Percentiles rank a stretch among this genome's conserved stretches.
Conservation (phyloP, 805 yeast species). For the Maudiozyma turicensis region DNA sequence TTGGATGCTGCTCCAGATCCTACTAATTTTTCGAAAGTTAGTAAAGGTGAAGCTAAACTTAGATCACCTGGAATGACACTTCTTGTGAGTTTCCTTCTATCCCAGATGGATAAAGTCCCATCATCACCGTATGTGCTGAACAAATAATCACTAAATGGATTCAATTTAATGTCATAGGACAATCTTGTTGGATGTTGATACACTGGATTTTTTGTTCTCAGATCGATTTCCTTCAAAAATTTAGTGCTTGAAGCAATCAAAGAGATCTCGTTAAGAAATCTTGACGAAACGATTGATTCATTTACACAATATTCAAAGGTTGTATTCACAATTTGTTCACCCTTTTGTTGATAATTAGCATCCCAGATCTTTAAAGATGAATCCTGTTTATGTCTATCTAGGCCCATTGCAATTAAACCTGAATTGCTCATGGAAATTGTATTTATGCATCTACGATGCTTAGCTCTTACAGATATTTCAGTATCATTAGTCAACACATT, state of each 20-base stretch:
- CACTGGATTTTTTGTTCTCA: conserved; percentile 52
- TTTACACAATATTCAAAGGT: conserved; percentile 52
- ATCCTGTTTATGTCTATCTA: conserved; percentile 70
- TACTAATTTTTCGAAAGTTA: conserved; percentile 51
- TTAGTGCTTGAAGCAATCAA: conserved; percentile 71
- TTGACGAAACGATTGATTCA: conserved; percentile 63
- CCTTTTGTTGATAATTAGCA: conserved; percentile 46
- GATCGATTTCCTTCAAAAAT: conserved; percentile 66
- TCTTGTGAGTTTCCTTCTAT: conserved; percentile 48
- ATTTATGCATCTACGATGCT: conserved; percentile 67
- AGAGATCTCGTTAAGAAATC: conserved; percentile 53
- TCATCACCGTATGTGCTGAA: conserved; percentile 76
- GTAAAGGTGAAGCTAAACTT: conserved; percentile 43
- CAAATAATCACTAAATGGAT: conserved; percentile 55
- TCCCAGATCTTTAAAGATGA: conserved; percentile 76
- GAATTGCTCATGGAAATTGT: conserved; percentile 56
- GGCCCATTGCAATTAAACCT: conserved; percentile 65
- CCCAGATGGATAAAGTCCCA: conserved; percentile 79
- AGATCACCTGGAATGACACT: conserved; percentile 16
- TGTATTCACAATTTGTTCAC: conserved; percentile 46
- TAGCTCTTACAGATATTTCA: conserved; percentile 36
- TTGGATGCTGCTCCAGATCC: conserved; percentile 48
- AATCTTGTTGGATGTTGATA: conserved; percentile 71
- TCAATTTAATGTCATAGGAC: conserved; percentile 56
- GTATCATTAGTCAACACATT: conserved; percentile 36